Evolutionary conservation across 2,329 filamentous ascomycete genomes (phyloP).

Genomic region (Aspergillus arachidicola): DNA sequence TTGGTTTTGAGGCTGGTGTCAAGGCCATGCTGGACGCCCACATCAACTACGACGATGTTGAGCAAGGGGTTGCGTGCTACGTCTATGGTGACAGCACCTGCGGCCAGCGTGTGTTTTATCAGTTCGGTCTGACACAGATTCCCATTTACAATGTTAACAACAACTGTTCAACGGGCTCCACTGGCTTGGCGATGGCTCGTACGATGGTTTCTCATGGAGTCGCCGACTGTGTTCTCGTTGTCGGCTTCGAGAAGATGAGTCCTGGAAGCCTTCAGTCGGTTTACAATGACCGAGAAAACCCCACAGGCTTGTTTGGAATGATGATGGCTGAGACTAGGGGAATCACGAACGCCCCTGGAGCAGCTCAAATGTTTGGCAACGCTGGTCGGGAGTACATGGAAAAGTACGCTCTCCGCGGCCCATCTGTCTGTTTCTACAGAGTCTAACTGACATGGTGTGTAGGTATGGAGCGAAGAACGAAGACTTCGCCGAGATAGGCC

Average conservation of each 20-base stretch:
- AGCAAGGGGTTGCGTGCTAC: constrained; percentile 95
- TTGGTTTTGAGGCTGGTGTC: constrained; percentile 88
- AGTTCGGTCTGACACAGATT: constrained; percentile 96
- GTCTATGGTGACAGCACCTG: constrained; percentile 95
- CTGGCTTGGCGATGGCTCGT: constrained; percentile 81
- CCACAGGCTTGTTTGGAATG: constrained; percentile 68
- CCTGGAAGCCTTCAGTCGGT: constrained; percentile 80
- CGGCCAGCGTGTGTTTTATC: constrained; percentile 96
- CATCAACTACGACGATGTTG: constrained; percentile 95
- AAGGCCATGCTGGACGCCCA: constrained; percentile 77
- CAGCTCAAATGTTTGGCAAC: constrained; percentile 94
- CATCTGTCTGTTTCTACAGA: not conserved
- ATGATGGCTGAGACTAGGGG: constrained; percentile 87
- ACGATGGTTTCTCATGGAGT: constrained; percentile 78
- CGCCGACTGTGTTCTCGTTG: constrained; percentile 84
- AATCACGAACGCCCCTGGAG: constrained; percentile 77
- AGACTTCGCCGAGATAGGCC: constrained; percentile 93
- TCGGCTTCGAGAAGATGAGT: constrained; percentile 99
- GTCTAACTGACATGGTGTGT: not conserved
- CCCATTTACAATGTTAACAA: constrained; percentile 99
- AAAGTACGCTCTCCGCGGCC: constrained; percentile 58
- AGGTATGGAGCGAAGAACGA: constrained; percentile 79
- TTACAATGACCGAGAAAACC: constrained; percentile 84
- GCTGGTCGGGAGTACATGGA: constrained; percentile 94
- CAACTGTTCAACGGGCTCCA: constrained; percentile 96